Evolutionary conservation across 495 filamentous ascomycete species (phyloP).

Genomic region (Penicillium odoratum): DNA sequence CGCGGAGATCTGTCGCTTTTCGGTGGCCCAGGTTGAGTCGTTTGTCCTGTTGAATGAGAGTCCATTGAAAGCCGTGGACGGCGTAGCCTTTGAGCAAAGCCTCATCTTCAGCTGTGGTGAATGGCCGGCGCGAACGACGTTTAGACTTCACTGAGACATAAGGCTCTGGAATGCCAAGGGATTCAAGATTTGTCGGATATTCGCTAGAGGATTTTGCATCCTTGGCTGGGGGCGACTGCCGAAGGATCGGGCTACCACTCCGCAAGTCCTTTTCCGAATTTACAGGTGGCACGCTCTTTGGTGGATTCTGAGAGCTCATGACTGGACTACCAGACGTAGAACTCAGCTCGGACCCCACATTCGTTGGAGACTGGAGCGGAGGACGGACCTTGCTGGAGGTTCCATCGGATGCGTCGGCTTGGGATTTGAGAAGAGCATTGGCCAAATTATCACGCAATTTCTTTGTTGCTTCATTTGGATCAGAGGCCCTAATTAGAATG

Average conservation of each 20-base stretch:
- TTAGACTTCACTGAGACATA: constrained; percentile 38
- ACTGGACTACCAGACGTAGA: constrained; percentile 14
- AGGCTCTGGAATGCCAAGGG: constrained; percentile 40
- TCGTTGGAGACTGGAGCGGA: constrained; percentile 17
- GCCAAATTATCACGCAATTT: constrained; percentile 41
- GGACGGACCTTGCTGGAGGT: constrained; percentile 28
- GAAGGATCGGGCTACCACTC: constrained; percentile 2
- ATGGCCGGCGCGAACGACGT: constrained; percentile 54
- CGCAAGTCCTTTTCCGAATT: constrained; percentile 18
- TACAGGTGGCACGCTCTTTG: constrained; percentile 23
- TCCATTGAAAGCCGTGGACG: constrained; percentile 77
- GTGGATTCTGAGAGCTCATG: constrained; percentile 17
- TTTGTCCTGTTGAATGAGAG: constrained; percentile 71
- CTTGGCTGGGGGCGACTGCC: constrained; percentile 14
- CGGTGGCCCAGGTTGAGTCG: constrained; percentile 64
- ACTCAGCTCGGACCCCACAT: constrained; percentile 14
- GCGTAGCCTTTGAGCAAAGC: constrained; percentile 74
- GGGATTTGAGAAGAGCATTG: constrained; percentile 37
- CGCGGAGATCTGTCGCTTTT: constrained; percentile 75
- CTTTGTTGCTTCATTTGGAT: constrained; percentile 50
- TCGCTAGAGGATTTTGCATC: constrained; percentile 23
- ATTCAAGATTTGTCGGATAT: constrained; percentile 33
- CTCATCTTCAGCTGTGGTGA: constrained; percentile 73
- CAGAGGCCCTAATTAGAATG: constrained; percentile 30
- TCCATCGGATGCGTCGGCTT: constrained; percentile 28